These are phyloP conservation scores for Hyaloscypha hepaticicola DNA, from an alignment of 495 filamentous ascomycete genomes.

Conservation along the genomic window DNA sequence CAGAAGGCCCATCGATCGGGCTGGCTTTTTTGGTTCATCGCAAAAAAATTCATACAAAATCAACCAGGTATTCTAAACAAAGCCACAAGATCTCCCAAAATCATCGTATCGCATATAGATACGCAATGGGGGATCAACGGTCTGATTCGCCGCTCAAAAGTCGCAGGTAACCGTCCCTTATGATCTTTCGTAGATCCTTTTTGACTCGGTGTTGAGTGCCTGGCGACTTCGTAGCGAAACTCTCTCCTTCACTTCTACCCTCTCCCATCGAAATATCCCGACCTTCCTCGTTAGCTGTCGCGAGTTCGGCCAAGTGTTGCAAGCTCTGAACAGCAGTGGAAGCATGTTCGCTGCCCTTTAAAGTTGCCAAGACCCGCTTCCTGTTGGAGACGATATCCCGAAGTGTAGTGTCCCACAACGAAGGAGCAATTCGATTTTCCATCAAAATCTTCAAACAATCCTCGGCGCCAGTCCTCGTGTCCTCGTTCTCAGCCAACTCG, in stretches of 20 bases:
- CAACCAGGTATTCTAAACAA: constrained; percentile 19
- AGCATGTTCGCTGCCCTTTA: constrained; percentile 27
- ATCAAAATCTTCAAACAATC: constrained; percentile 31
- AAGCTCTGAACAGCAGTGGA: constrained; percentile 43
- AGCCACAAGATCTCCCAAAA: neutral
- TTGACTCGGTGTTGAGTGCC: neutral
- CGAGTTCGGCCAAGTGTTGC: constrained; percentile 65
- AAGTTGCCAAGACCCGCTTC: constrained; percentile 13
- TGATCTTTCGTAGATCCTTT: constrained; percentile 3
- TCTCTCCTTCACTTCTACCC: constrained; percentile 16
- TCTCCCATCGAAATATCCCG: constrained; percentile 25
- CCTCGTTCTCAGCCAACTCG: constrained; percentile 54
- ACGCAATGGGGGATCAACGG: constrained; percentile 6
- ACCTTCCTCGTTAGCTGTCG: constrained; percentile 42
- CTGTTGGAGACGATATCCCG: constrained; percentile 46
- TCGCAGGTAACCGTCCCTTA: constrained; percentile 8
- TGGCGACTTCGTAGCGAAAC: neutral
- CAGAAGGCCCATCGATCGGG: neutral
- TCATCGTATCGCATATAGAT: neutral
- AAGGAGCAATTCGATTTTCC: constrained; percentile 16
- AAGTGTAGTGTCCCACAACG: constrained; percentile 31
- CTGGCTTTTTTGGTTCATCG: neutral
- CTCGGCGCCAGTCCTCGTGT: constrained; percentile 36
- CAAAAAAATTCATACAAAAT: constrained; percentile 8
- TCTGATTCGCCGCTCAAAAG: constrained; percentile 3